Percentiles rank a stretch among this genome's conserved stretches.
These are phyloP conservation scores for Rachicladosporium sp. DNA, from an alignment of 2,329 filamentous ascomycete genomes.

Conservation along the genomic window DNA sequence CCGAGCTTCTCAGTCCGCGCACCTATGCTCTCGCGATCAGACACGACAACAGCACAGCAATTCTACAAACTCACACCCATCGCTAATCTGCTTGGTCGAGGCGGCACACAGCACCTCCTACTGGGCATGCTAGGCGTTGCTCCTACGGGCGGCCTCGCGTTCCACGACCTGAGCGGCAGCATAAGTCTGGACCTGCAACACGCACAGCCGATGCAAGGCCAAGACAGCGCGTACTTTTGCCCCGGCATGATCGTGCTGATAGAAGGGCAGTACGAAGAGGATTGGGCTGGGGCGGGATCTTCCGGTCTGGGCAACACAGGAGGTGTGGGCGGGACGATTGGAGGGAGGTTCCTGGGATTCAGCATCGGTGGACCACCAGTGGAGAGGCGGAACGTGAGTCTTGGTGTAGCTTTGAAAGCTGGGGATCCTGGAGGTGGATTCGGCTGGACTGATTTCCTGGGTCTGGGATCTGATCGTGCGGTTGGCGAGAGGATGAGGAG, in stretches of 20 bases:
- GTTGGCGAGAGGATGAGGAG: slow-evolving; percentile 71
- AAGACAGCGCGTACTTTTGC: slow-evolving; percentile 75
- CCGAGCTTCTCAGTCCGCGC: slow-evolving; percentile 54
- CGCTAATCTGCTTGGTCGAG: slow-evolving; percentile 60
- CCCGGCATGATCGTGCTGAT: slow-evolving; percentile 94
- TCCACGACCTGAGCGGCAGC: slow-evolving; percentile 79
- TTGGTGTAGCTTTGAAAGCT: slow-evolving; percentile 45
- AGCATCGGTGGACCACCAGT: slow-evolving; percentile 86
- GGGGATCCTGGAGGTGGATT: slow-evolving; percentile 67
- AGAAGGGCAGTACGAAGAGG: slow-evolving; percentile 93
- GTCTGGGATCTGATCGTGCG: slow-evolving; percentile 78
- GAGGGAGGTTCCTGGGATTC: slow-evolving; percentile 83
- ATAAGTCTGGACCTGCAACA: slow-evolving; percentile 74
- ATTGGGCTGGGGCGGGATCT: slow-evolving; percentile 58
- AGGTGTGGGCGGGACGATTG: slow-evolving; percentile 79
- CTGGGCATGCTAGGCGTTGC: slow-evolving; percentile 71
- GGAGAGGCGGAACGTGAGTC: slow-evolving; percentile 66
- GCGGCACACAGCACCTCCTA: slow-evolving; percentile 72
- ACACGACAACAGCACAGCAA: slow-evolving; percentile 42
- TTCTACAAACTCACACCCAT: slow-evolving; percentile 85
- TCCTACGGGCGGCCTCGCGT: slow-evolving; percentile 67
- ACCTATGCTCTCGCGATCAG: slow-evolving; percentile 42
- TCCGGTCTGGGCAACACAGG: slow-evolving; percentile 50
- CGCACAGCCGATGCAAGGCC: slow-evolving; percentile 61
- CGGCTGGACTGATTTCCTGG: slow-evolving; percentile 94